These are phyloP conservation scores for Hemisphaericaspora nanyangensis DNA, from an alignment of 805 yeast genomes.

Conservation along the genomic window DNA sequence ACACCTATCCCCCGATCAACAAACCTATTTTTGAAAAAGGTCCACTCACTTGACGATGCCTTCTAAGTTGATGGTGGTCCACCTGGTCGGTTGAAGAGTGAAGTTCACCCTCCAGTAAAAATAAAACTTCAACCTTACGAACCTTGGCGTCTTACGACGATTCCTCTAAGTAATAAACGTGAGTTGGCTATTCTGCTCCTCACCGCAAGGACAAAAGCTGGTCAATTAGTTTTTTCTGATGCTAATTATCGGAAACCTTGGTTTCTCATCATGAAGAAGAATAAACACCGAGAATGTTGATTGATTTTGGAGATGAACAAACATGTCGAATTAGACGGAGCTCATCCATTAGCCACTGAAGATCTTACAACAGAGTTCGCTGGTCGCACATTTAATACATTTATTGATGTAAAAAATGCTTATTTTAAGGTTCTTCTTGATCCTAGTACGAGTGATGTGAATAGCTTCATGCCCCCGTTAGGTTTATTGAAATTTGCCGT, in stretches of 20 bases:
- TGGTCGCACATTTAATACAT: background rate
- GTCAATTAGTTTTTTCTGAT: background rate
- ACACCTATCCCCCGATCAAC: too few species aligned
- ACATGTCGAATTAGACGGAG: background rate
- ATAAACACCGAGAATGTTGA: background rate
- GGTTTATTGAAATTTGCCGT: background rate
- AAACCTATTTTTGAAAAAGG: background rate
- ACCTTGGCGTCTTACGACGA: constrained; percentile 1
- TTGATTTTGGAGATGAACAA: background rate
- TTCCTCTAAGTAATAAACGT: constrained; percentile 1
- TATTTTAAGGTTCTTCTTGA: background rate
- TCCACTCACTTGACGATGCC: background rate
- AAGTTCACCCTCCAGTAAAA: constrained; percentile 2
- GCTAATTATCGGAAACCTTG: background rate
- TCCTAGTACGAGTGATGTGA: background rate
- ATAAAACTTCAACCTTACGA: background rate
- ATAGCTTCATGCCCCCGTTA: background rate
- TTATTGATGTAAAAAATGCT: background rate
- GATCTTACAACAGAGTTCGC: background rate
- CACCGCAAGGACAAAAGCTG: background rate
- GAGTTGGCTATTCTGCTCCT: background rate
- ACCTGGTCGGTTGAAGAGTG: background rate
- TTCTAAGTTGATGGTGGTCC: background rate
- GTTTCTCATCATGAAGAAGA: background rate
- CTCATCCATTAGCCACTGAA: background rate